Base-by-base conservation (phyloP, 202 grass and related monocot species). In the Brachypodium distachyon region DNA sequence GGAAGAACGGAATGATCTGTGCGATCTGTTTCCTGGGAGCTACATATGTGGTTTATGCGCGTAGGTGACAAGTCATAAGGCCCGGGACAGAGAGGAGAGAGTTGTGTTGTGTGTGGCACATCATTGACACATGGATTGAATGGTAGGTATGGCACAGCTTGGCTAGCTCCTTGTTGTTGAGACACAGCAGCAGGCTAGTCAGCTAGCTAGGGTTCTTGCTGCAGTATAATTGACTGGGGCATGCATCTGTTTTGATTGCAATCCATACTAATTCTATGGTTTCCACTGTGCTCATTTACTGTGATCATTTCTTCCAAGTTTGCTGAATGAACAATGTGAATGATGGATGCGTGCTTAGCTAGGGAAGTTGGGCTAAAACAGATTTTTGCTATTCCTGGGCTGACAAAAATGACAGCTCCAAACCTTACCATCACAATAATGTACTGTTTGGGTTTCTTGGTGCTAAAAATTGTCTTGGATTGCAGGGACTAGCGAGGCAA, bases 21-120 rank as follows among this genome's bases (percentile, higher is more conserved):
- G 43, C 28, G 17, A 10, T 41, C 68, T 70, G 69, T 70, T 74
- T 37, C 50, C 62, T 46, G 59, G 26, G 31, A 17, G 22, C 49
- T 28, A 34, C n/a, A 6, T 53, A 31, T 23, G 28, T 6, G 60
- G 51, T 74, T 83, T 80, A 70, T 88, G 86, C 70, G 70, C 81
- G 62, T 76, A 77, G 81, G 81, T 84, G 81, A 72, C 63, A 64
- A 82, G 67, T 61, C 73, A 82, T 85, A 82, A 81, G 57, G 9
- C 58, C 21, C 7, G 1, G 56, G 81, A 82, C 40, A 73, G 62
- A 68, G 86, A 81, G 28, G 41, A 62, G 32, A 73, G 18, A 23
- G 64, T 67, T 67, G 39, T 44, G 63, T 66, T 56, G 73, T 72
- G 66, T 54, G 43, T 61, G 40, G 65, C 33, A n/a, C 18, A 85